Base-by-base conservation (phyloP, 2,329 filamentous ascomycete species). In the Teratosphaeria viscida region DNA sequence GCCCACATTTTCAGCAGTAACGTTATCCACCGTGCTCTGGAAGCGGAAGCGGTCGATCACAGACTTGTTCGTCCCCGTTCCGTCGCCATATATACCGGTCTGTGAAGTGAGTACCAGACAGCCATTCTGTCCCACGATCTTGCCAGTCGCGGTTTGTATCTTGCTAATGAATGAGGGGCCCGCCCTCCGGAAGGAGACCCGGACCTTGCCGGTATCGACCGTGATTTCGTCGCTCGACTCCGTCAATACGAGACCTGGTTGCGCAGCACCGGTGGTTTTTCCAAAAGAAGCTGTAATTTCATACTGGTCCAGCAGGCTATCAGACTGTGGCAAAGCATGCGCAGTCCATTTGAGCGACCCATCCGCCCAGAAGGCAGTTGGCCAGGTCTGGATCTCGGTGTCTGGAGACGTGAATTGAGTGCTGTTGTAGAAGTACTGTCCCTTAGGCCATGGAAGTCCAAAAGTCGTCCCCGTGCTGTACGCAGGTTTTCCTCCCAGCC, bases 311-410 rank as follows among this genome's bases (percentile, higher is more conserved):
- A 73, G 67, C 1, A 76, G 67, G 0, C 63, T 65, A 1, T 77
- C 75, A 0, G 75, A 76, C 5, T 72, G 76, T 12, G 76, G 69
- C 52, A 85, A 72, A 0, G 82, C 81, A 65, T 85, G 83, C 0
- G 77, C 82, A 2, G 80, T 83, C 83, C 83, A 85, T 66, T 85
- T 85, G 57, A 84, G 74, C 0, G 82, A 83, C 29, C 79, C 81
- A 69, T 85, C 83, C 1, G 78, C 76, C 83, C 82, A 85, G 67
- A 81, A 82, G 0, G 78, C 81, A 0, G 79, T 84, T 2, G 77
- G 72, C 82, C 82, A 85, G 0, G 82, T 81, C 61, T 84, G 78
- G 6, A 82, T 63, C 29, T 37, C 57, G 37, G 47, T 59, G 53
- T 37, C 54, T 57, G n/a, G 55, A 66, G 70, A 2, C 70, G 68